Percentiles rank a stretch among this genome's conserved stretches.
These are phyloP conservation scores for Claviceps humidiphila DNA, from an alignment of 2,329 filamentous ascomycete species.

Conservation along the genomic window DNA sequence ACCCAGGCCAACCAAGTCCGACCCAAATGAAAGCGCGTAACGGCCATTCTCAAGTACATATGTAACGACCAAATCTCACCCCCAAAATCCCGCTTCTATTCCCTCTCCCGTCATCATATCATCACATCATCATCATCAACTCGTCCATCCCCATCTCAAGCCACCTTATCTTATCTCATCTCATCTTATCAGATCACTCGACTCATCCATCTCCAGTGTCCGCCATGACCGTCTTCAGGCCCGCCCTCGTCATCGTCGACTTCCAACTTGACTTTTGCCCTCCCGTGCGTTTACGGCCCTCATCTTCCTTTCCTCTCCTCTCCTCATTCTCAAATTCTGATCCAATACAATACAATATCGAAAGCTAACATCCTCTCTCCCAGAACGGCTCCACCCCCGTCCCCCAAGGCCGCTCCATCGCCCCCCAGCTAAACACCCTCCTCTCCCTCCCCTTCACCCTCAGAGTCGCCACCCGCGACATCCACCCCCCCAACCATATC, in stretches of 20 bases:
- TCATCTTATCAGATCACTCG: neutral
- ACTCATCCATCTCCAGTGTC: neutral
- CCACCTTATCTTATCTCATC: neutral
- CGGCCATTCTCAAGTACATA: too few species aligned
- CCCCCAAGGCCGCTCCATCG: conserved; percentile 55
- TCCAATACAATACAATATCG: too few species aligned
- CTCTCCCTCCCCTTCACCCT: conserved; percentile 57
- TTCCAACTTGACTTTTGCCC: conserved; percentile 93
- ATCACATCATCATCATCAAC: neutral
- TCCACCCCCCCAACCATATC: conserved; percentile 69
- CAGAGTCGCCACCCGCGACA: conserved; percentile 84
- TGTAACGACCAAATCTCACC: too few species aligned
- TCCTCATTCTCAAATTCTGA: neutral
- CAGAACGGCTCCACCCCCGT: conserved; percentile 80
- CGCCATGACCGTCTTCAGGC: conserved; percentile 22
- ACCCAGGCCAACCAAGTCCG: too few species aligned
- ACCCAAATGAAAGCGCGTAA: too few species aligned
- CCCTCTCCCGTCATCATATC: too few species aligned
- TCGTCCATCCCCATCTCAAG: too few species aligned
- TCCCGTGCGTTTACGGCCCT: conserved; percentile 39
- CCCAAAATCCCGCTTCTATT: too few species aligned
- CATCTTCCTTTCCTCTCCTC: neutral
- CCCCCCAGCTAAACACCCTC: conserved; percentile 59
- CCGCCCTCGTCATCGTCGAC: conserved; percentile 62
- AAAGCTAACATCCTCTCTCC: neutral